Conservation (phyloP, 1,284 basidiomycete species). For the Coniophora puteana region DNA sequence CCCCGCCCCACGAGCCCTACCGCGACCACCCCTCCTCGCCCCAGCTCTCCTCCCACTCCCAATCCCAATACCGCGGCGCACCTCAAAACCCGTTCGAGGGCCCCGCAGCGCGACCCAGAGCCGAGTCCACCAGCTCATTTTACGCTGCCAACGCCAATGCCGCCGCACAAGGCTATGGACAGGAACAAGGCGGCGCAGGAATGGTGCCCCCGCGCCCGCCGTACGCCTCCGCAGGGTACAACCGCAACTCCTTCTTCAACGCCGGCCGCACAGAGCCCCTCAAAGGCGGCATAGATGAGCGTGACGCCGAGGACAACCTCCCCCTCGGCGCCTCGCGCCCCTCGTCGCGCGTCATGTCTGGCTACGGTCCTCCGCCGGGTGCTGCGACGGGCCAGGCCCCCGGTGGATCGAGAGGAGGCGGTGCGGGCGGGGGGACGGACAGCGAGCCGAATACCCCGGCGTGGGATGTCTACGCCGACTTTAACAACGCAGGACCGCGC, state of each 20-base stretch:
- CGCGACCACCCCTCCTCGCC: constrained; percentile 1
- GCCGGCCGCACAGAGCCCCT: constrained; percentile 68
- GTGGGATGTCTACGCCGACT: constrained; percentile 89
- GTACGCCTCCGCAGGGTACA: constrained; percentile 72
- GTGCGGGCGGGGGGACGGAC: too few relatives aligned
- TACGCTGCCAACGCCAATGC: constrained; percentile 35
- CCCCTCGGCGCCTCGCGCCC: too few relatives aligned
- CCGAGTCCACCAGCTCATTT: constrained; percentile 70
- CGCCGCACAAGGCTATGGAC: constrained; percentile 42
- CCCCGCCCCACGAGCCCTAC: constrained; percentile 24
- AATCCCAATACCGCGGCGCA: constrained; percentile 6
- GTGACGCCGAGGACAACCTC: too few relatives aligned
- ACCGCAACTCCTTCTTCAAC: constrained; percentile 58
- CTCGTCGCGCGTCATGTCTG: too few relatives aligned
- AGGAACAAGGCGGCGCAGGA: constrained; percentile 27
- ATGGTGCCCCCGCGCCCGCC: too few relatives aligned
- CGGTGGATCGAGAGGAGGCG: too few relatives aligned
- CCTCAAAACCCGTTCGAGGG: constrained; percentile 16
- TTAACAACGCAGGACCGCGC: constrained; percentile 82
- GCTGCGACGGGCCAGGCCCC: too few relatives aligned
- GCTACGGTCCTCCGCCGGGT: too few relatives aligned
- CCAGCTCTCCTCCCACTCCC: too few relatives aligned
- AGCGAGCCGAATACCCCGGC: constrained; percentile 34
- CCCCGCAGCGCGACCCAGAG: constrained; percentile 35
- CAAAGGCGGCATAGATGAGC: constrained; percentile 69